Conservation (phyloP, 257 asterid species). For the Rehmannia glutinosa region DNA sequence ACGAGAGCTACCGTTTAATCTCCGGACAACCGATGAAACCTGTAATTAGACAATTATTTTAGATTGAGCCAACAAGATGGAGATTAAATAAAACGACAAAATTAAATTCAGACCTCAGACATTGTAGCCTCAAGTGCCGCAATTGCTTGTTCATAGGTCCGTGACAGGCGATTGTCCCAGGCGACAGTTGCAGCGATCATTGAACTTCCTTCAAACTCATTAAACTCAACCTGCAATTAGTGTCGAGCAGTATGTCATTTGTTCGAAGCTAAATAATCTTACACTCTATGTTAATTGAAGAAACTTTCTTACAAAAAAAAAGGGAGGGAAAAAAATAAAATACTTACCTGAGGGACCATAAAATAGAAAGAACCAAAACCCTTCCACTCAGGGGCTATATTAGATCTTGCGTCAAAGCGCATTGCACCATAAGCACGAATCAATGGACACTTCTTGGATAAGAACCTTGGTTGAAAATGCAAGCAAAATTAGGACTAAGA, state of each 20-base stretch:
- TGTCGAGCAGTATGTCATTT: conserved; percentile 19
- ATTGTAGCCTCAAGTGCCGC: conserved; percentile 67
- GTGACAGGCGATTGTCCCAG: conserved; percentile 78
- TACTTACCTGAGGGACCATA: conserved; percentile 85
- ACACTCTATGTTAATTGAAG: too few relatives aligned
- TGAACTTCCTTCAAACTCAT: conserved; percentile 87
- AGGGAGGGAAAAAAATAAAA: neutral
- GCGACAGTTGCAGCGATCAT: conserved; percentile 90
- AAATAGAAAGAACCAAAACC: conserved; percentile 90
- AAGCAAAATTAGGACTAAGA: conserved; percentile 15
- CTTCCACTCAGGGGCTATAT: conserved; percentile 72
- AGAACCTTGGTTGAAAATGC: conserved; percentile 44
- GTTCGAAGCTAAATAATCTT: neutral
- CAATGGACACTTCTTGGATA: conserved; percentile 76
- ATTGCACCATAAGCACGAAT: conserved; percentile 96
- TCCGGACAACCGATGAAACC: conserved; percentile 53
- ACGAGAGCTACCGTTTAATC: conserved; percentile 29
- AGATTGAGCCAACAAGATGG: neutral
- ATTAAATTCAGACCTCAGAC: conserved; percentile 47
- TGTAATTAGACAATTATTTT: conserved; percentile 26
- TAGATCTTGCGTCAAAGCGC: conserved; percentile 69
- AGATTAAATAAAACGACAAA: neutral
- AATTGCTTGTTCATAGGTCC: conserved; percentile 60
- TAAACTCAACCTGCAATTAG: conserved; percentile 75
- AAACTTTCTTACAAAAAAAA: too few relatives aligned